These are phyloP conservation scores for Taphrina populina DNA, from an alignment of 1,139 yeast genomes.

Conservation along the genomic window DNA sequence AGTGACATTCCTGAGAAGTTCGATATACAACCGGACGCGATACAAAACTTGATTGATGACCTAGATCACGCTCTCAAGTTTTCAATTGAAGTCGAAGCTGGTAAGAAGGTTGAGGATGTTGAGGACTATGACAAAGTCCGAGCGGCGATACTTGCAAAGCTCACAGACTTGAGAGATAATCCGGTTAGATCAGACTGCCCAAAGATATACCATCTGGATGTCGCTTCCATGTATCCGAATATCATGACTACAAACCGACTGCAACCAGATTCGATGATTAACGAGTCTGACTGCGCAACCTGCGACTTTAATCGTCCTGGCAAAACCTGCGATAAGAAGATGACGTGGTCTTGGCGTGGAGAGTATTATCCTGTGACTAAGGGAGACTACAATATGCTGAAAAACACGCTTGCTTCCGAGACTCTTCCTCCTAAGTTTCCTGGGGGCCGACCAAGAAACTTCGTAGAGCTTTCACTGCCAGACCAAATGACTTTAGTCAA, in stretches of 20 bases:
- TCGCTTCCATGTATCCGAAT: slow-evolving; percentile 98
- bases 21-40: slow-evolving; percentile 73
- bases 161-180: slow-evolving; percentile 58
- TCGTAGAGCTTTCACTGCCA: slow-evolving; percentile 69
- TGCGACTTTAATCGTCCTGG: slow-evolving; percentile 98
- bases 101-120: slow-evolving; percentile 68
- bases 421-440: slow-evolving; percentile 58
- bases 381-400: slow-evolving; percentile 89
- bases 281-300: slow-evolving; percentile 93
- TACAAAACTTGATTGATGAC: slow-evolving; percentile 68
- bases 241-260: slow-evolving; percentile 96
- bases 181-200: slow-evolving; percentile 77
- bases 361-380: slow-evolving; percentile 88
- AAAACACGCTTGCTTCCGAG: slow-evolving; percentile 77
- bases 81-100: slow-evolving; percentile 80
- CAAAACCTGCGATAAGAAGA: slow-evolving; percentile 81
- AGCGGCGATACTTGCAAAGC: slow-evolving; percentile 55
- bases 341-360: slow-evolving; percentile 99
- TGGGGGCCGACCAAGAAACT: slow-evolving; percentile 57
- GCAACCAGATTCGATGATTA: slow-evolving; percentile 97
- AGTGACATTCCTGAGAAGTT: slow-evolving; percentile 79
- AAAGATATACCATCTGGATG: slow-evolving; percentile 93
- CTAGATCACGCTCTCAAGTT: slow-evolving; percentile 75
- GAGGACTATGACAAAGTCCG: slow-evolving; percentile 71
- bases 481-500: slow-evolving; percentile 78